Evolutionary conservation across 805 yeast species (phyloP), one percentile per base, ranked within the genome.

Genomic region (Wickerhamiella galacta): DNA sequence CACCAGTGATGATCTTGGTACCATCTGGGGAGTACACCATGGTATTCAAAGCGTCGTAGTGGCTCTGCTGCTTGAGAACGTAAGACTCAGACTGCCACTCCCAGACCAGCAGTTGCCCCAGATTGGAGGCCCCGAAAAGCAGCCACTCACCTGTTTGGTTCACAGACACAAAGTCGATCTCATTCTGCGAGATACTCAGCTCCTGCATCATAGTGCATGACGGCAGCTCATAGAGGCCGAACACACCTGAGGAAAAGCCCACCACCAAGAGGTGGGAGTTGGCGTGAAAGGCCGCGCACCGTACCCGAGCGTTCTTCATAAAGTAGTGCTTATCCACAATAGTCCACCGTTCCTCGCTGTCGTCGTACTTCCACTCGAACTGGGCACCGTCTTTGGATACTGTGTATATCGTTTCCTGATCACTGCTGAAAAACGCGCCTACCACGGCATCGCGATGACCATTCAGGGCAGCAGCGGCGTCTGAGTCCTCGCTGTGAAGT

Each of bases 11-110:
- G 3, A 87, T 66, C 45, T 82, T 67, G 2, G 93, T 69, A 1
- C 96, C 98, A 59, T 90, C 98, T 0, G 95, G 95, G 1, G 95
- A 81, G 48, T 90, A 90, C 21, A 77, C 70, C 28, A 90, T 51
- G 11, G 82, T 65, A 48, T 82, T 87, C 53, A 83, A 70, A 0
- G 94, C 64, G 53, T 90, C 98, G 49, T 80, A 87, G 56, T 90
- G 98, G 16, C 96, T 95, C 56, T 90, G 98, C 52, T 90, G 98
- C 51, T 87, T 85, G 42, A 90, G 61, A 30, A 90, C 77, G 51
- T 87, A 90, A 0, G 95, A 80, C 53, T 90, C 98, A 4, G 93
- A 79, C 58, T 90, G 95, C 98, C 98, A 90, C 63, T 90, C 98
- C 63, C 93, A 90, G 0, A 90, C 98, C 36, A 90, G 58, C 38